Evolutionary conservation across 306 rosid genomes (phyloP), one percentile per base, ranked within the genome.

Genomic region (Abrus pulchellus): DNA sequence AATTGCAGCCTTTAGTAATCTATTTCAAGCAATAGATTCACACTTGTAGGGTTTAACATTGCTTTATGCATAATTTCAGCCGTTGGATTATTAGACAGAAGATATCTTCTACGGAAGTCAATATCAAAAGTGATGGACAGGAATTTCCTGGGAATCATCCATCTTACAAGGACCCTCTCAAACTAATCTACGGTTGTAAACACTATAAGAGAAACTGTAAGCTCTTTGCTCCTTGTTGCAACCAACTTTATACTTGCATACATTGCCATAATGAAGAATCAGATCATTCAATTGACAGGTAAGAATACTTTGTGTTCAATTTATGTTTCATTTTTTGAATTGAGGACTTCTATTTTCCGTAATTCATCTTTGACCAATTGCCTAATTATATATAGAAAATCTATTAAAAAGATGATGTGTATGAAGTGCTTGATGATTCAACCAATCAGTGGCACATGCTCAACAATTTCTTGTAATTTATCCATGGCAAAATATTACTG

Each of bases 131-230:
- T 6, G 82, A 83, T 28, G 89, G 82, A 67, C 89, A 79, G 79
- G 97, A 88, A 71, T 80, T 90, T 77, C 86, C 88, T 38, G 94
- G 94, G 68, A 91, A 87, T 84, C 62, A 83, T 83, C 93, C 98
- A 65, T 95, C 98, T 36, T 93, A 86, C 76, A 85, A 76, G 77
- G 98, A 95, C 76, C 91, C 92, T 66, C 86, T 73, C 69, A 80
- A 87, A 59, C 78, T 38, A 82, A 71, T 67, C 64, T 83, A 86
- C 82, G 99, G 99, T 27, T 95, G 99, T 85, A 86, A 93, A 82
- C 99, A 95, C 92, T 95, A 95, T 80, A 93, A 87, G 91, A 90
- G 99, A 72, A 93, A 86, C 85, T 93, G 98, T 74, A 95, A 95
- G 87, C 94, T 95, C 80, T 75, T 93, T 5, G 87, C 93, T 84